phyloP scores from a whole-genome alignment of 305 asterid species.

The Fraxinus albicans region DNA sequence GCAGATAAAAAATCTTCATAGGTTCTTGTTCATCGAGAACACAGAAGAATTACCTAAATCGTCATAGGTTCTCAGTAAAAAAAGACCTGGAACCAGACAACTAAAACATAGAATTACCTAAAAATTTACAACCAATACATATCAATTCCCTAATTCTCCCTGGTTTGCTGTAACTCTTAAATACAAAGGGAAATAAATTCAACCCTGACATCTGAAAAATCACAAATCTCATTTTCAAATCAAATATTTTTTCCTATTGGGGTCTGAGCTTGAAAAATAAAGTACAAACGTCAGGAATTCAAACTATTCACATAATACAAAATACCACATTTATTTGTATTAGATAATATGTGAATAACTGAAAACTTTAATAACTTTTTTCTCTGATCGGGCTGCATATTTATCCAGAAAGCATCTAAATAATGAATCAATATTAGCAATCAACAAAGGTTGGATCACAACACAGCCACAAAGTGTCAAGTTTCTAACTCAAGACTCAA shows the following conservation, averaged over 20 bases:
- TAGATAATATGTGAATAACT: not conserved
- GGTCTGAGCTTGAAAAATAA: not conserved
- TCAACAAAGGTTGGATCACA: slow-evolving; percentile 36
- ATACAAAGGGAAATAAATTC: slow-evolving; percentile 2
- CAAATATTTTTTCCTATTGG: slow-evolving; percentile 13
- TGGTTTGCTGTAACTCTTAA: slow-evolving; percentile 10
- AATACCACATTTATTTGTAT: slow-evolving; percentile 10
- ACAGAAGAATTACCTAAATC: too few relatives aligned
- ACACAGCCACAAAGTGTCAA: slow-evolving; percentile 27
- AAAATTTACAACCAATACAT: slow-evolving; percentile 5
- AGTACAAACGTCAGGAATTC: not conserved
- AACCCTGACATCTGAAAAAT: slow-evolving; percentile 19
- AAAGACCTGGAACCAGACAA: not conserved
- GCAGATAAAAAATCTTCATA: too few relatives aligned
- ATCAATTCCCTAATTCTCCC: slow-evolving; percentile 5
- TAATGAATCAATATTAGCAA: slow-evolving; percentile 17
- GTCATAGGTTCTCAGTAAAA: not conserved
- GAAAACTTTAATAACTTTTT: slow-evolving; percentile 52
- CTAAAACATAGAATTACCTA: slow-evolving; percentile 6
- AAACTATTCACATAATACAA: slow-evolving; percentile 10
- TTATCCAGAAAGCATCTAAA: slow-evolving; percentile 57
- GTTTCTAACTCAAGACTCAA: slow-evolving; percentile 25
- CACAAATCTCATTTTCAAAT: slow-evolving; percentile 16
- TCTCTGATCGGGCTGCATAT: slow-evolving; percentile 87
- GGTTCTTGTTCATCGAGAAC: too few relatives aligned